Evolutionary conservation across 1,284 basidiomycete species (phyloP).

Genomic region (Pseudozyma thailandica): DNA sequence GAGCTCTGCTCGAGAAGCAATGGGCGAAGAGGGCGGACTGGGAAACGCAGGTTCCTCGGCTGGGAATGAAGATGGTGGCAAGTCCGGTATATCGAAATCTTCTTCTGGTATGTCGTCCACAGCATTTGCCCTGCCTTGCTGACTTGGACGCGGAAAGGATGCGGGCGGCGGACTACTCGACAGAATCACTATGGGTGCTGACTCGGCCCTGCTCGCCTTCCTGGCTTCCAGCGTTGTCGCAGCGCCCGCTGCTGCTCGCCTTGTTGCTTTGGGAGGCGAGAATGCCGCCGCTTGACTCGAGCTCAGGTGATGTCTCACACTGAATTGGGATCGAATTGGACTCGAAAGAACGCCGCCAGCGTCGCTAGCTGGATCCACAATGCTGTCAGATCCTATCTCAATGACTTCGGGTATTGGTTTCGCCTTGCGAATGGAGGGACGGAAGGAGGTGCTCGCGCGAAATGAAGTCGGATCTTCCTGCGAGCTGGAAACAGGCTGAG

Average conservation of each 20-base stretch:
- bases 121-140: conserved; percentile 3
- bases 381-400: conserved; percentile 39
- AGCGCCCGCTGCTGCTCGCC: neutral
- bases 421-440: conserved; percentile 8
- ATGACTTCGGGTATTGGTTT: conserved; percentile 24
- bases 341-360: conserved; percentile 14
- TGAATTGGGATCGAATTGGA: conserved; percentile 41
- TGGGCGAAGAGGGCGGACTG: conserved; percentile 25
- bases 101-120: conserved; percentile 17
- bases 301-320: conserved; percentile 10
- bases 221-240: neutral
- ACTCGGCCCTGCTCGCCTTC: conserved; percentile 9
- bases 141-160: conserved; percentile 16
- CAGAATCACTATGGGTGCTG: conserved; percentile 38
- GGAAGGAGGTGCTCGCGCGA: conserved; percentile 4
- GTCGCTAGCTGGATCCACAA: conserved; percentile 35
- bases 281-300: conserved; percentile 26
- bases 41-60: conserved; percentile 17
- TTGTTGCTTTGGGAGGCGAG: conserved; percentile 12
- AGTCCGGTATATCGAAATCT: conserved; percentile 1
- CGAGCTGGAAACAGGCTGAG: conserved; percentile 32
- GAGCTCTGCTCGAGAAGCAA: neutral
- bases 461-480: conserved; percentile 31
- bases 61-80: conserved; percentile 26
- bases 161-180: conserved; percentile 41